phyloP scores from a whole-genome alignment of 2,329 filamentous ascomycete species.

The Pseudonectria foliicola region DNA sequence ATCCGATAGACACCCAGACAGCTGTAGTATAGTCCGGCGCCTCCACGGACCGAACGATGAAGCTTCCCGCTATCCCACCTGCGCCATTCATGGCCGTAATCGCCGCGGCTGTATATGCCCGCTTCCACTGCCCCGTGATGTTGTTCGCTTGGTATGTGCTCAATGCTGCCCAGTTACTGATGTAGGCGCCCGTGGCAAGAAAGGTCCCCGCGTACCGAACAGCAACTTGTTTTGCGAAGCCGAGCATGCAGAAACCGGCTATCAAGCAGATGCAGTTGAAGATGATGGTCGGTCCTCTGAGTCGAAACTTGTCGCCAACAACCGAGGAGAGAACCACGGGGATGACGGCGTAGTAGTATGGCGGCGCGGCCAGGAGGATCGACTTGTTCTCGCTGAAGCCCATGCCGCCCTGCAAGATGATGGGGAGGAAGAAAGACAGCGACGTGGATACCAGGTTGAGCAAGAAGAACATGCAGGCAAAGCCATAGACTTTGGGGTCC shows the following conservation, averaged over 20 bases:
- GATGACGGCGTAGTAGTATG: constrained; percentile 3
- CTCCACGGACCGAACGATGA: constrained; percentile 1
- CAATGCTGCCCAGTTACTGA: constrained; percentile 1
- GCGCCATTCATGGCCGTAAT: constrained; percentile 1
- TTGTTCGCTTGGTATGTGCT: constrained; percentile 3
- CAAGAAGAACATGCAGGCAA: constrained; percentile 4
- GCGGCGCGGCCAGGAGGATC: constrained; percentile 2
- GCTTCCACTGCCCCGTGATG: constrained; percentile 4
- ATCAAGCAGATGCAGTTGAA: constrained; percentile 4
- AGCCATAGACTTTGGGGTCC: constrained; percentile 1
- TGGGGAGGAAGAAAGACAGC: constrained; percentile 3
- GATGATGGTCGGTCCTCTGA: constrained; percentile 1
- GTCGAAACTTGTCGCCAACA: constrained; percentile 1
- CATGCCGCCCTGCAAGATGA: constrained; percentile 4
- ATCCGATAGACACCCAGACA: constrained; percentile 1
- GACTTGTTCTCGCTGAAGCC: constrained; percentile 3
- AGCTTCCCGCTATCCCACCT: constrained; percentile 3
- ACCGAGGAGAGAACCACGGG: not conserved
- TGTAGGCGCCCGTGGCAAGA: constrained; percentile 3
- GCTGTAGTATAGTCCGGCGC: constrained; percentile 3
- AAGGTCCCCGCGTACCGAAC: constrained; percentile 2
- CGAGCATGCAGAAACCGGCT: constrained; percentile 1
- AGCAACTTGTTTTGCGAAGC: not conserved
- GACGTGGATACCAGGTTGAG: constrained; percentile 1
- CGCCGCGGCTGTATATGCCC: constrained; percentile 1